Evolutionary conservation across 176 grass and related monocot species (phyloP).

Genomic region (Rhipidocladum racemiflorum): DNA sequence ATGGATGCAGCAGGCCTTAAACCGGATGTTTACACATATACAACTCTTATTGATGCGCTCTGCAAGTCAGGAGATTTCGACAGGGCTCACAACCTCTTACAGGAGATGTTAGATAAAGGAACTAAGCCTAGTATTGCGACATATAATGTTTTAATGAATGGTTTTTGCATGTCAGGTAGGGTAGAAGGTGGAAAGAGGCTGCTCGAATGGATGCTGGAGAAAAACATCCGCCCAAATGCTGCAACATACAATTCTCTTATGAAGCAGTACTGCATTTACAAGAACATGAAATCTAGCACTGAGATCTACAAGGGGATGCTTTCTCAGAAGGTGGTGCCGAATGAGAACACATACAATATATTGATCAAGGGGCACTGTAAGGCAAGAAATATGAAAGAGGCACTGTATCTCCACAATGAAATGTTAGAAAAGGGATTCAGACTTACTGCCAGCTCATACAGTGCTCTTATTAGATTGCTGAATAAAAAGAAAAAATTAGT

Average conservation of each 20-base stretch:
- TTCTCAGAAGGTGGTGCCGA: slow-evolving; percentile 44
- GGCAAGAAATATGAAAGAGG: slow-evolving; percentile 91
- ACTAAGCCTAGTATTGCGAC: slow-evolving; percentile 84
- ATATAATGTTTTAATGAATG: slow-evolving; percentile 97
- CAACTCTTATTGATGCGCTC: slow-evolving; percentile 81
- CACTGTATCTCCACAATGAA: slow-evolving; percentile 72
- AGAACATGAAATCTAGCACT: slow-evolving; percentile 78
- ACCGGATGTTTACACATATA: slow-evolving; percentile 83
- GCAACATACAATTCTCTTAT: slow-evolving; percentile 88
- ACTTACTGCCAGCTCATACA: slow-evolving; percentile 65
- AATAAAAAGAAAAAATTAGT: slow-evolving; percentile 80
- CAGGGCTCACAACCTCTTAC: slow-evolving; percentile 64
- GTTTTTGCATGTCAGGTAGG: slow-evolving; percentile 77
- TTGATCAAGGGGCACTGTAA: slow-evolving; percentile 86
- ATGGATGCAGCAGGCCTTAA: slow-evolving; percentile 65
- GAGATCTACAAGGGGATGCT: slow-evolving; percentile 75
- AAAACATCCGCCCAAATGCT: slow-evolving; percentile 54
- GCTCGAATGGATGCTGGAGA: slow-evolving; percentile 87
- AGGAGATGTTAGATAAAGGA: slow-evolving; percentile 89
- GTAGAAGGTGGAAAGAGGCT: slow-evolving; percentile 72
- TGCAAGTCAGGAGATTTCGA: slow-evolving; percentile 76
- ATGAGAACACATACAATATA: slow-evolving; percentile 94
- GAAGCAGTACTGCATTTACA: slow-evolving; percentile 71
- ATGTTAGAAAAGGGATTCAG: slow-evolving; percentile 72
- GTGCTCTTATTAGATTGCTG: slow-evolving; percentile 71